These are phyloP conservation scores for Aspergillus ellipticus DNA, from an alignment of 495 filamentous ascomycete genomes.

Conservation along the genomic window DNA sequence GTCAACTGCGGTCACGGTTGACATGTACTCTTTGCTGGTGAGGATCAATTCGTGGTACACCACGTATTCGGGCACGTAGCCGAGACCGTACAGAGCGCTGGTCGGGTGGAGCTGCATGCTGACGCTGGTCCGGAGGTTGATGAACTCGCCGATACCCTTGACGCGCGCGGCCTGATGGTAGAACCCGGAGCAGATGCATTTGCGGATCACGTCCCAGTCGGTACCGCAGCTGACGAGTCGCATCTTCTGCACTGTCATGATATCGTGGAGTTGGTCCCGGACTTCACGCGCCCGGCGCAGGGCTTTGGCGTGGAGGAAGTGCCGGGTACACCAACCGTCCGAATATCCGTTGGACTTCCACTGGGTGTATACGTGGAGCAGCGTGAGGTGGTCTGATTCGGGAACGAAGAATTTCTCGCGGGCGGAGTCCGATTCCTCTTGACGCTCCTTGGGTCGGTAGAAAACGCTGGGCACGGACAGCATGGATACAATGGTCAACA, in stretches of 20 bases:
- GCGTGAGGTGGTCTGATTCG: slow-evolving; percentile 94
- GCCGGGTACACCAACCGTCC: slow-evolving; percentile 86
- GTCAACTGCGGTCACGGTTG: slow-evolving; percentile 92
- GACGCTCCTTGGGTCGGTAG: slow-evolving; percentile 94
- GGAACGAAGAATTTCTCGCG: slow-evolving; percentile 99
- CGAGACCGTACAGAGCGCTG: slow-evolving; percentile 84
- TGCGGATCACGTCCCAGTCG: slow-evolving; percentile 92
- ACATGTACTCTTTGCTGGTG: slow-evolving; percentile 98
- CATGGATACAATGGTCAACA: slow-evolving; percentile 98
- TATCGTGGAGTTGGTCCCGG: slow-evolving; percentile 86
- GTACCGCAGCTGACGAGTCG: slow-evolving; percentile 82
- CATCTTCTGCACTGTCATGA: slow-evolving; percentile 95
- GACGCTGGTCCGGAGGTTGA: slow-evolving; percentile 92
- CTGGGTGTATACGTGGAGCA: slow-evolving; percentile 92
- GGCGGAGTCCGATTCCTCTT: slow-evolving; percentile 93
- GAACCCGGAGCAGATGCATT: slow-evolving; percentile 96
- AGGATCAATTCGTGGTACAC: slow-evolving; percentile 98
- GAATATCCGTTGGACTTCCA: slow-evolving; percentile 90
- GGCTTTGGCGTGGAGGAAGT: slow-evolving; percentile 92
- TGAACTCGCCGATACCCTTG: slow-evolving; percentile 95
- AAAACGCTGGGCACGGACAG: slow-evolving; percentile 94
- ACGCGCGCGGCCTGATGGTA: slow-evolving; percentile 98
- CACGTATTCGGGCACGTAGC: slow-evolving; percentile 93
- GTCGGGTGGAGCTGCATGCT: slow-evolving; percentile 93
- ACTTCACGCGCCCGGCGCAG: slow-evolving; percentile 90